Conservation (phyloP, 225 moss, liverwort and hornwort genomes). For the Sphagnum contortum region DNA sequence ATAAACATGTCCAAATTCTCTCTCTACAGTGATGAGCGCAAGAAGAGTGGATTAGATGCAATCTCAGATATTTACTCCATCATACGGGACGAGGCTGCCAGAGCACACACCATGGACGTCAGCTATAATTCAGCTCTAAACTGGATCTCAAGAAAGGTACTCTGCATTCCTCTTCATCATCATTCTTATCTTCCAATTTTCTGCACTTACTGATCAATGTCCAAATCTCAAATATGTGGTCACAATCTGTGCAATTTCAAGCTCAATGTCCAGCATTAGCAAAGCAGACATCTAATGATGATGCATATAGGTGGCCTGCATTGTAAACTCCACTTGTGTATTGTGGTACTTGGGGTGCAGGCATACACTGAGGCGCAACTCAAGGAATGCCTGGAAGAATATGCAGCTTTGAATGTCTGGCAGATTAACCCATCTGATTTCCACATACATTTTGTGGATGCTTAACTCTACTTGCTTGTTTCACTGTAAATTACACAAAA, state of each 20-base stretch:
- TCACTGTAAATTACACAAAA: too few relatives aligned
- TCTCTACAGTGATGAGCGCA: conserved; percentile 77
- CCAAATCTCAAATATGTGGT: too few relatives aligned
- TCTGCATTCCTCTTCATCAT: too few relatives aligned
- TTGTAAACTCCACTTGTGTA: background rate
- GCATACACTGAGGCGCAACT: conserved; percentile 90
- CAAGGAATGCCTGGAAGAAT: conserved; percentile 91
- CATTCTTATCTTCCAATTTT: too few relatives aligned
- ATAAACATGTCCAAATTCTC: conserved; percentile 99
- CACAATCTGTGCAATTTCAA: too few relatives aligned
- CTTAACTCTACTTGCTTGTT: conserved; percentile 15
- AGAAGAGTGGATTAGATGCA: conserved; percentile 82
- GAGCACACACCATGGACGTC: conserved; percentile 62
- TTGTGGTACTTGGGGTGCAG: conserved; percentile 25
- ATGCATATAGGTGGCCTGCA: too few relatives aligned
- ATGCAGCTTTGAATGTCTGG: conserved; percentile 92
- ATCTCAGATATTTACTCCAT: conserved; percentile 96
- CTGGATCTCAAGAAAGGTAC: conserved; percentile 88
- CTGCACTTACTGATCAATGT: too few relatives aligned
- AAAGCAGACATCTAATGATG: too few relatives aligned
- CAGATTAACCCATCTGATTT: conserved; percentile 77
- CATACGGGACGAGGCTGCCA: conserved; percentile 84
- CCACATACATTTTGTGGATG: conserved; percentile 87
- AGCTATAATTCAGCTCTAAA: conserved; percentile 74
- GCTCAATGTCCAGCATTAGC: too few relatives aligned